These are phyloP conservation scores for Didymella glomerata DNA, from an alignment of 2,329 filamentous ascomycete species.

Conservation along the genomic window DNA sequence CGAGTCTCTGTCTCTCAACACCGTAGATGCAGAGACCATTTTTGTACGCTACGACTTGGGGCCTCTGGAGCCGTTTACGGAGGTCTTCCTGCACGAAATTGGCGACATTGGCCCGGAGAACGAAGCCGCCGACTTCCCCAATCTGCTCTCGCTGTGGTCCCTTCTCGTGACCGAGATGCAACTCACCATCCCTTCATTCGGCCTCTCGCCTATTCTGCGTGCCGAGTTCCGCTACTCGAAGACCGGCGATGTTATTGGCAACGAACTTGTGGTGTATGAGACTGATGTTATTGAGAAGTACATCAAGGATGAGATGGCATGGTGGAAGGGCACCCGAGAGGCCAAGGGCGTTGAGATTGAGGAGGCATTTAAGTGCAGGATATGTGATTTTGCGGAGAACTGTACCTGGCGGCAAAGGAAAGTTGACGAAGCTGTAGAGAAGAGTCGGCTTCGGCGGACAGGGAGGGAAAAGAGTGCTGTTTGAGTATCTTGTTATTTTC, in stretches of 20 bases:
- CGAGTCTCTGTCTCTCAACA: constrained; percentile 74
- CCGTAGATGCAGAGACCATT: constrained; percentile 73
- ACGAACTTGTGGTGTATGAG: constrained; percentile 72
- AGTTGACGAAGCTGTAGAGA: constrained; percentile 66
- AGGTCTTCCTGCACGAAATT: constrained; percentile 79
- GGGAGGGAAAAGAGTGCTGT: constrained; percentile 40
- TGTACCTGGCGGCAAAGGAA: constrained; percentile 81
- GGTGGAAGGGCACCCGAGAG: constrained; percentile 82
- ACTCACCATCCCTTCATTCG: constrained; percentile 60
- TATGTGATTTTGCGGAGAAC: constrained; percentile 80
- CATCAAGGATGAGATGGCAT: constrained; percentile 74
- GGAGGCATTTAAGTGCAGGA: constrained; percentile 87
- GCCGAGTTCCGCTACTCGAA: constrained; percentile 62
- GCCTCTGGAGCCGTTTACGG: constrained; percentile 73
- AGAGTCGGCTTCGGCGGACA: constrained; percentile 38
- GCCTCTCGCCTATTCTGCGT: constrained; percentile 60
- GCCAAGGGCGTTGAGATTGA: constrained; percentile 80
- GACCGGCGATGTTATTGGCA: constrained; percentile 63
- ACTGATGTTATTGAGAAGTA: constrained; percentile 70
- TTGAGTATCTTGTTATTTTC: constrained; percentile 9
- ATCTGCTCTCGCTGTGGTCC: constrained; percentile 66
- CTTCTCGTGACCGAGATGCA: constrained; percentile 70
- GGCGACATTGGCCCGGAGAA: constrained; percentile 62
- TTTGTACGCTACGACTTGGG: constrained; percentile 77
- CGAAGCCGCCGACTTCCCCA: constrained; percentile 67